These are phyloP conservation scores for Lentinula aciculospora DNA, from an alignment of 768 basidiomycete genomes.

Conservation along the genomic window DNA sequence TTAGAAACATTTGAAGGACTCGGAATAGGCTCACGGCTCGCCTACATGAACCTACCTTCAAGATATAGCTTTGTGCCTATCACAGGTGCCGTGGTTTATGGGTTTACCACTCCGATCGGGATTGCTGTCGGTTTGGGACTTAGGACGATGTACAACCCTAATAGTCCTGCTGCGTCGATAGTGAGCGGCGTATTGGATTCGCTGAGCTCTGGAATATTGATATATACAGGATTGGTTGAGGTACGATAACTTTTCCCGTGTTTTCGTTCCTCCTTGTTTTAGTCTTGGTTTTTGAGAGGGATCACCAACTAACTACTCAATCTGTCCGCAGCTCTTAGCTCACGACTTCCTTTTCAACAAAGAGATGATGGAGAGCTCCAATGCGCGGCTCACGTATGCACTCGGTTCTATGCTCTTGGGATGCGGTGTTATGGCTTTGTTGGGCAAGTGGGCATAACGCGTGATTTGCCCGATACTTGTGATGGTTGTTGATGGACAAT, in stretches of 20 bases:
- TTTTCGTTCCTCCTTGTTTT: neutral
- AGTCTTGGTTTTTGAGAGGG: neutral
- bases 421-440: conserved; percentile 82
- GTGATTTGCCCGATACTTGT: no score
- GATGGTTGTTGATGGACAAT: no score
- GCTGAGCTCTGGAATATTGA: conserved; percentile 78
- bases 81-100: conserved; percentile 59
- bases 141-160: conserved; percentile 76
- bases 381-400: conserved; percentile 63
- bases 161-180: conserved; percentile 66
- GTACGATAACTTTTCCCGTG: conserved; percentile 27
- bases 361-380: conserved; percentile 72
- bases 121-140: conserved; percentile 82
- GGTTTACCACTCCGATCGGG: conserved; percentile 80
- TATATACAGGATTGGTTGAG: conserved; percentile 87
- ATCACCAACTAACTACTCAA: neutral
- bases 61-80: conserved; percentile 54
- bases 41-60: conserved; percentile 58
- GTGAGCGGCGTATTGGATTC: conserved; percentile 85
- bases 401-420: conserved; percentile 77
- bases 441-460: conserved; percentile 79
- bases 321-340: conserved; percentile 58
- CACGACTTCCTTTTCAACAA: conserved; percentile 94
- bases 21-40: conserved; percentile 86
- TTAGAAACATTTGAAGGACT: conserved; percentile 92